Evolutionary conservation across 192 early-diverging fungal species (phyloP), one percentile per base, ranked within the genome.

Genomic region (Backusella tarrabulga): DNA sequence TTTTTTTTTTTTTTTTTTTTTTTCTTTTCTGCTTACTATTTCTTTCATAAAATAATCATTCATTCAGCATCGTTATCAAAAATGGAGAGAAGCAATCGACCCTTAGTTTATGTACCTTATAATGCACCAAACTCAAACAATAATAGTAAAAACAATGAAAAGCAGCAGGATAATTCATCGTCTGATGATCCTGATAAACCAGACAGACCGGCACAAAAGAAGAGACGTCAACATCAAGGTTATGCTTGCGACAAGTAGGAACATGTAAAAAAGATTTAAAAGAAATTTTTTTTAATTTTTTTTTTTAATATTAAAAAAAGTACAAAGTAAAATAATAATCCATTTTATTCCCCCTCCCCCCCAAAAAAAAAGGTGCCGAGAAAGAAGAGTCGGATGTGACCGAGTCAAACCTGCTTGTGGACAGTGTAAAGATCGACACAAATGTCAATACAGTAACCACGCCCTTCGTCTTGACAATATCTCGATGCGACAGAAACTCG

Each of bases 171-270:
- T 11, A 38, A 36, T 23, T 12, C 35, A 11, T 70, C 38, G 8
- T 40, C 34, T 40, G 19, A 38, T 38, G 15, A 70, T 40, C 15
- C 19, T 12, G 35, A 70, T 40, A 38, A 12, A 70, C 9, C 15
- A 41, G 68, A 40, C 11, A n/a, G 8, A 23, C 34, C 19, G 8
- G 23, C 21, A 34, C 41, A 23, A 73, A 73, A 71, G 17, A 72
- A 63, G 7, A 77, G 52, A 35, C 56, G 76, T 6, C 76, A 77
- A 72, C 70, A 71, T 35, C 52, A 41, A 66, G 76, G 76, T 21
- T 70, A 77, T n/a, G 71, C 76, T 66, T 77, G 76, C 66, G 71
- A 77, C 54, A 77, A 71, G 75, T 76, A 50, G 56, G 56, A 60
- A 60, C 56, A 60, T 60, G 56, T 60, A 60, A 60, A 60, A 60